Base-by-base conservation (phyloP, 2,329 filamentous ascomycete species). In the Volutella citrinella region DNA sequence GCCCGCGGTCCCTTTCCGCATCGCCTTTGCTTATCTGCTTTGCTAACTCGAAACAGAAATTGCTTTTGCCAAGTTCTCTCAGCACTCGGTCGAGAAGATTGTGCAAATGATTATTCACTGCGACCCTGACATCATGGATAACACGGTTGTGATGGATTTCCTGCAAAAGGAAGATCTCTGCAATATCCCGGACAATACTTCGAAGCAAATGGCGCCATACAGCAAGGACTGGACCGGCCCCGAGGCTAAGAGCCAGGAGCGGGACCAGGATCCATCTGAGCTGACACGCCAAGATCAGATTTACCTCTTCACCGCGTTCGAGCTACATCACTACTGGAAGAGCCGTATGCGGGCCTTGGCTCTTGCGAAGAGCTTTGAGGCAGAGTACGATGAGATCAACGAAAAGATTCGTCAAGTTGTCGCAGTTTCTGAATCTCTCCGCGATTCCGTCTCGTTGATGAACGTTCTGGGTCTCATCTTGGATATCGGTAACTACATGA, bases 401-500 rank as follows among this genome's bases (percentile, higher is more conserved):
- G 71, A 76, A 25, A 95, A 93, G 66, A 78, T 97, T 40, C 82
- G 83, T 46, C 82, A 93, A 42, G 80, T 98, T n/a, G 85, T 94
- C 21, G 69, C 70, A 19, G 89, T 95, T 8, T 91, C 90, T 5
- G 91, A 97, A 65, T 86, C 88, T 9, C 69, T 98, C 34, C 80
- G 91, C 29, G 89, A 95, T 57, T 96, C 90, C 2, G 88, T 95
- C 17, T 85, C 88, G 17, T 68, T 98, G 52, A 95, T 97, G 83
- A 96, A 95, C 48, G 89, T 98, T 28, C 78, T 98, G 36, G 90
- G 91, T 39, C 75, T 97, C 43, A 98, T 98, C 63, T 71, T 98
- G 52, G 91, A 96, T 61, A 95, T 98, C 56, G 93, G 93, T 63
- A 98, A 98, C 64, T 98, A 95, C 74, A 98, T 98, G 93, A 98